phyloP scores from a whole-genome alignment of 2,329 filamentous ascomycete genomes.

The Fusarium miscanthi region DNA sequence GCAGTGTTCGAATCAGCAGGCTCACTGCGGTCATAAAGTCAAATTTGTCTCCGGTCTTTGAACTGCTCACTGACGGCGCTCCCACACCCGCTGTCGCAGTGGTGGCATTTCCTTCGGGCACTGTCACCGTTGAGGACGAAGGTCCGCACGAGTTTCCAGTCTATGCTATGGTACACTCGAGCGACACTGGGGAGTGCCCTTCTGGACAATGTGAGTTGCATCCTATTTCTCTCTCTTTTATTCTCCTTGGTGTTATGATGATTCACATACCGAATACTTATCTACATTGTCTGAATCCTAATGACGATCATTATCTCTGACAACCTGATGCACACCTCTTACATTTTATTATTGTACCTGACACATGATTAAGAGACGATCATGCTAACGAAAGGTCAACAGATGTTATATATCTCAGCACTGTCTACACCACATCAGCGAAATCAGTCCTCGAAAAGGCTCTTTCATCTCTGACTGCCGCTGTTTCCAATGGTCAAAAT shows the following conservation, averaged over 20 bases:
- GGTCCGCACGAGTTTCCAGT: constrained; percentile 57
- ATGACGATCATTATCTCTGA: constrained; percentile 91
- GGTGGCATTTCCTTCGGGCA: constrained; percentile 70
- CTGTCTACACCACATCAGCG: constrained; percentile 50
- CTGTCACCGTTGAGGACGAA: constrained; percentile 52
- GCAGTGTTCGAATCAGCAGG: constrained; percentile 60
- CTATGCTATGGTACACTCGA: constrained; percentile 80
- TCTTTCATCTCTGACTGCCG: constrained; percentile 55
- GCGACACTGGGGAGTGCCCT: constrained; percentile 93
- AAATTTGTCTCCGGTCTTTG: constrained; percentile 74
- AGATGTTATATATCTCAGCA: constrained; percentile 54
- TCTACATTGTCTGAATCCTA: constrained; percentile 99
- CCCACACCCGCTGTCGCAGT: constrained; percentile 80
- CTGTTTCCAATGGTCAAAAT: constrained; percentile 45
- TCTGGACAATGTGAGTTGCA: constrained; percentile 83
- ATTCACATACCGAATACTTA: constrained; percentile 90
- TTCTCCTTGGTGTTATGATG: constrained; percentile 77
- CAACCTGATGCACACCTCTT: constrained; percentile 76
- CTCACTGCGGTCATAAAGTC: constrained; percentile 77
- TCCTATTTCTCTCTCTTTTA: constrained; percentile 30
- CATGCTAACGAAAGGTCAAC: constrained; percentile 48
- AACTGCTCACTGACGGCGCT: constrained; percentile 76
- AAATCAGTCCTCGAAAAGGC: constrained; percentile 54
- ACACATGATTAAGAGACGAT: constrained; percentile 8
- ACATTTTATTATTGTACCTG: constrained; percentile 15